phyloP scores from a whole-genome alignment of 306 rosid genomes.

The Vigna hirtella region DNA sequence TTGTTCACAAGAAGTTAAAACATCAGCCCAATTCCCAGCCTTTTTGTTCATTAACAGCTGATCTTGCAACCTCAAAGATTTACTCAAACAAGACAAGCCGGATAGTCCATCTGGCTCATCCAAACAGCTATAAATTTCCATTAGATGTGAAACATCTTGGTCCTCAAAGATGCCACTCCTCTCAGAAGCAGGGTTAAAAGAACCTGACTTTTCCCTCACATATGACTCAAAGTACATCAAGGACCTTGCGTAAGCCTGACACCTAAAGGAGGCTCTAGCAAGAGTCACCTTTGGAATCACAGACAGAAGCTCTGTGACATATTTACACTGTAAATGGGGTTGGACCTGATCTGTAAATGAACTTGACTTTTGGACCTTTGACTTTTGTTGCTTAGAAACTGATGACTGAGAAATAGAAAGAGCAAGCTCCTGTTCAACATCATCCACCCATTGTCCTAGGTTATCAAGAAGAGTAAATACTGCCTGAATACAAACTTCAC shows the following conservation, averaged over 20 bases:
- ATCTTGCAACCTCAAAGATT: constrained; percentile 81
- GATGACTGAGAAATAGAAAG: constrained; percentile 65
- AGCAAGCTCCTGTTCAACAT: constrained; percentile 84
- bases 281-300: constrained; percentile 88
- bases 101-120: constrained; percentile 98
- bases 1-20: constrained; percentile 91
- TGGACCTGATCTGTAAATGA: constrained; percentile 63
- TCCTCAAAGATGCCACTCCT: constrained; percentile 84
- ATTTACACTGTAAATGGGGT: constrained; percentile 75
- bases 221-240: constrained; percentile 91
- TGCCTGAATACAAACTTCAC: constrained; percentile 95
- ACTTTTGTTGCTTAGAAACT: constrained; percentile 74
- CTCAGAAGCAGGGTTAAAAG: constrained; percentile 98
- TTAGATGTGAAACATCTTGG: constrained; percentile 85
- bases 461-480: constrained; percentile 98
- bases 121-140: constrained; percentile 91
- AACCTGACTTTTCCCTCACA: constrained; percentile 85
- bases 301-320: constrained; percentile 85
- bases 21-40: constrained; percentile 97
- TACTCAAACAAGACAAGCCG: constrained; percentile 83
- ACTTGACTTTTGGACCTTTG: constrained; percentile 65
- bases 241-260: constrained; percentile 97
- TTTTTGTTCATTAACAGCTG: constrained; percentile 87
- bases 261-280: constrained; percentile 91
- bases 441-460: constrained; percentile 98